Base-by-base conservation (phyloP, 495 filamentous ascomycete species). In the Tirmania nivea region DNA sequence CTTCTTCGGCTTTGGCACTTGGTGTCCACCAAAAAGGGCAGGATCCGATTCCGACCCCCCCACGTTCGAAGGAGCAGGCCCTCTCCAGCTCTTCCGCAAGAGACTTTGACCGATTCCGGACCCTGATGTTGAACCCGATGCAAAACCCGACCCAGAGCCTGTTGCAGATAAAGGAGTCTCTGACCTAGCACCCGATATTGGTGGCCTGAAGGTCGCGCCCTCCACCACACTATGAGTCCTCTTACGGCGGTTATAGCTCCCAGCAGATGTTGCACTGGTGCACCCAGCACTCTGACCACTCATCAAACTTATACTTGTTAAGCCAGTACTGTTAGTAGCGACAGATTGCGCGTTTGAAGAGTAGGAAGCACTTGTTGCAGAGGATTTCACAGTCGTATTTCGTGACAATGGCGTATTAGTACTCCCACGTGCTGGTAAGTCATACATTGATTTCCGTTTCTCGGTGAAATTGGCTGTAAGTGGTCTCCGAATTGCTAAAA, bases 211-310 rank as follows among this genome's bases (percentile, higher is more conserved):
- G 19, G 52, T 53, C 35, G 20, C 52, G 25, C 63, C 65, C 50
- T 72, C 73, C 11, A 73, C 68, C 53, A 71, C 68, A 48, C 72
- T 75, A 57, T 76, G 65, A 11, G 72, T 71, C 58, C 73, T 78
- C 51, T 75, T 84, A 66, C 81, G 78, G 49, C 90, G 75, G 21
- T 85, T 87, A 34, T 88, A 76, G 66, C 87, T 94, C 48, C 88
- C 92, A 14, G 90, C 90, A 65, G 89, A 95, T 0, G 92, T 96
- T 39, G 89, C 84, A 64, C 87, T 94, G 65, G 95, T 83, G 1
- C 76, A 88, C 14, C 86, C 81, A 1, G 92, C 92, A 48, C 89
- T 95, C 34, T 75, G 70, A 8, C 87, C 90, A 65, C 86, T 94
- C 90, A 96, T 94, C 36, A 96, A 59, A 63, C 85, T 94, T 54